Base-by-base conservation (phyloP, 2,329 filamentous ascomycete genomes). In the Nakataea oryzae region DNA sequence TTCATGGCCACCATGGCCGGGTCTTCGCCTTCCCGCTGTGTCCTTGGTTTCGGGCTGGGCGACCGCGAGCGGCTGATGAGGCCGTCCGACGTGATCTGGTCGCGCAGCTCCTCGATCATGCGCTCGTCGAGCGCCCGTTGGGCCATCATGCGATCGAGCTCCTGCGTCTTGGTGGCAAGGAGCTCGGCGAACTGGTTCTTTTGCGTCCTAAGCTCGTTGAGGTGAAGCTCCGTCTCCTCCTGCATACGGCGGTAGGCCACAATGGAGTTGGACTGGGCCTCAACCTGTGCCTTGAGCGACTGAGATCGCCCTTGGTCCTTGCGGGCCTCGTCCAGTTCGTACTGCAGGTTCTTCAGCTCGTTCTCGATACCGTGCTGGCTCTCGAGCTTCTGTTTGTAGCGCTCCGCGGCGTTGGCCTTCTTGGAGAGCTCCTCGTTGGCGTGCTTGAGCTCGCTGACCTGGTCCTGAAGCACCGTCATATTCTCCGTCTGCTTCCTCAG, bases 301-400 rank as follows among this genome's bases (percentile, higher is more conserved):
- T 75, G 72, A 29, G 67, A 66, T 58, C 70, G 66, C 67, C 60
- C 73, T 28, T 79, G 72, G 62, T 81, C 76, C 62, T 79, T 79
- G 66, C 81, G 76, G 60, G 83, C 72, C 64, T 83, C 79, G 41
- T 80, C 78, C 64, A 81, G 78, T 67, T 84, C 81, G 63, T 81
- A 81, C 62, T 81, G 78, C 8, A 86, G 74, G 41, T 79, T 77
- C 61, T 81, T 76, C 58, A 85, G 79, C 66, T 86, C 83, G 62
- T 77, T 79, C 63, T 83, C 81, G 41, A 85, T 73, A 24, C 78
- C 74, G 62, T 81, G 81, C 67, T 82, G 79, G 17, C 78, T 77
- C 68, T 85, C 82, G 17, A 87, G 76, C 72, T 87, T 87, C 70
- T 85, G 82, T 70, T 84, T 82, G 69, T 84, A 83, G 62, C 85